Percentiles rank a stretch among this genome's conserved stretches.
phyloP scores from a whole-genome alignment of 495 filamentous ascomycete species.

The Hypomontagnella submonticulosa region DNA sequence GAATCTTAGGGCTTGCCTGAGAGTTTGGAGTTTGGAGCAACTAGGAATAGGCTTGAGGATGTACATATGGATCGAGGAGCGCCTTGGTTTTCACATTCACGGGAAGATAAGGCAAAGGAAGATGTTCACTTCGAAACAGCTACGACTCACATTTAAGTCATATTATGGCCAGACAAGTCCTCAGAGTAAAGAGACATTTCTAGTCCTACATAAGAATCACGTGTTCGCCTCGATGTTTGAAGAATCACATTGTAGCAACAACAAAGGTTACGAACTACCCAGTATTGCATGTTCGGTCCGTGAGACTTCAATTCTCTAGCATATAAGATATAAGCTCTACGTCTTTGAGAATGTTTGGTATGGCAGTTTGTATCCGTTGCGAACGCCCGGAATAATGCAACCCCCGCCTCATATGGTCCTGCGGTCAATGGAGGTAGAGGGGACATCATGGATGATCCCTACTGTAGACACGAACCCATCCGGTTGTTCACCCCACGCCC shows the following conservation, averaged over 20 bases:
- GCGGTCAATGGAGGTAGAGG: too few relatives aligned
- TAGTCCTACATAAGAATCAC: not conserved
- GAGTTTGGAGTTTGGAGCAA: not conserved
- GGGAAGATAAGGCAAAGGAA: too few relatives aligned
- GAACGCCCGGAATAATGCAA: conserved; percentile 40
- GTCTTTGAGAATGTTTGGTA: conserved; percentile 2
- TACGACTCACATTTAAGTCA: too few relatives aligned
- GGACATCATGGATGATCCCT: not conserved
- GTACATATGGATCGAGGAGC: too few relatives aligned
- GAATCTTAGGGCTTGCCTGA: too few relatives aligned
- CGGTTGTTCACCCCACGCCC: not conserved
- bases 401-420: not conserved
- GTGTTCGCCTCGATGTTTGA: too few relatives aligned
- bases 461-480: too few relatives aligned
- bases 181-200: too few relatives aligned
- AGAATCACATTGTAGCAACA: not conserved
- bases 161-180: too few relatives aligned
- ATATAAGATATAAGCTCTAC: conserved; percentile 9
- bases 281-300: conserved; percentile 1
- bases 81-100: too few relatives aligned
- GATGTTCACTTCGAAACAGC: too few relatives aligned
- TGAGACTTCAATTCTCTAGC: conserved; percentile 13
- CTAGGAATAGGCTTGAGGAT: not conserved
- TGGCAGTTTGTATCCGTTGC: conserved; percentile 20
- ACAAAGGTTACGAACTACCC: not conserved